Conservation (phyloP, 108 stramenopile genomes). For the Pelagomonas calceolata region DNA sequence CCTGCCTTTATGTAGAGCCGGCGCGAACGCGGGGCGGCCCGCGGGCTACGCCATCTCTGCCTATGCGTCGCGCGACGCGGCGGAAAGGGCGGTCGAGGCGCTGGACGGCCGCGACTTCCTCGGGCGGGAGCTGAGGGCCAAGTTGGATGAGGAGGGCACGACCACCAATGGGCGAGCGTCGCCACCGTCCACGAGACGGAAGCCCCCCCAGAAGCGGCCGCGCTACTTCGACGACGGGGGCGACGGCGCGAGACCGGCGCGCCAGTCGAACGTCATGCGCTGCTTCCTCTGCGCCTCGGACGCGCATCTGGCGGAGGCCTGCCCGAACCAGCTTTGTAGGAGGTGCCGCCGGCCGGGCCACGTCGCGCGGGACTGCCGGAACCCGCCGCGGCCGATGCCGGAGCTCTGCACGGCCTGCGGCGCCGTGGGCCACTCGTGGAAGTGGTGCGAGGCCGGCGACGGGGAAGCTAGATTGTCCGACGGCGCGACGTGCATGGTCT, state of each 20-base stretch:
- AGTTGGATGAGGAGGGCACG: not conserved
- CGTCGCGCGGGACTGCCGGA: not conserved
- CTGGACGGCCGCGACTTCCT: not conserved
- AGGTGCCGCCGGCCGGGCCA: not conserved
- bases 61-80: not conserved
- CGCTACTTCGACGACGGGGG: not conserved
- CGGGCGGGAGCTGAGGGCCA: not conserved
- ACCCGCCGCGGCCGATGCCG: not conserved
- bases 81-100: not conserved
- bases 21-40: not conserved
- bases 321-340: not conserved
- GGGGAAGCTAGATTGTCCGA: not conserved
- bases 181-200: not conserved
- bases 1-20: not conserved
- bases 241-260: not conserved
- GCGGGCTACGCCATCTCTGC: not conserved
- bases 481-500: not conserved
- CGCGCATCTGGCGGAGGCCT: not conserved
- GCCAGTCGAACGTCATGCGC: too few species aligned
- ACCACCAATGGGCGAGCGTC: too few species aligned
- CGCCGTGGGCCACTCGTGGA: not conserved
- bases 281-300: not conserved
- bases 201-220: not conserved
- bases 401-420: slow-evolving; percentile 1
- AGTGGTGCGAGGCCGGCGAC: not conserved